Evolutionary conservation across 2,329 filamentous ascomycete genomes (phyloP), one percentile per base, ranked within the genome.

Genomic region (Colletotrichum paranaense): DNA sequence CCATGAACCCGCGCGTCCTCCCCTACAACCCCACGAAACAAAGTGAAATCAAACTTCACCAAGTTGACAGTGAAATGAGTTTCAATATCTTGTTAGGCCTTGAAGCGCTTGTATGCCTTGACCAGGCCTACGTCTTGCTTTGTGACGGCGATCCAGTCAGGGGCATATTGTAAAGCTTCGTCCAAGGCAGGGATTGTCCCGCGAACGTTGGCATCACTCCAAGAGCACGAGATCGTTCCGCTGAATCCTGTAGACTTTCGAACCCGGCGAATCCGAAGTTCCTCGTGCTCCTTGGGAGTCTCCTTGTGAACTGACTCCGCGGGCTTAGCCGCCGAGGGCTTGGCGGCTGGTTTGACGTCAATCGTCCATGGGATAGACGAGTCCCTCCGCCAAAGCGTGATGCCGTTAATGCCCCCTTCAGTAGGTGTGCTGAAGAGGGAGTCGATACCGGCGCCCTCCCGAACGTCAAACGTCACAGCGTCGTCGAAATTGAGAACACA

Each of bases 181-280:
- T 97, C 93, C 64, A 96, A 89, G 1, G 95, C 95, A 0, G 96
- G 95, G 60, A 98, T 95, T 1, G 88, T 87, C 4, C 90, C 92
- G 2, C 84, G 82, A 46, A 85, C 84, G 78, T 98, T 98, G 57
- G 90, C 92, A 84, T 99, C 97, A 78, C 93, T 95, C 95, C 95
- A 98, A 38, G 94, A 86, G 82, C 97, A 98, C 19, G 92, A 88
- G 1, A 95, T 91, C 42, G 85, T 88, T 1, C 95, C 94, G 75
- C 87, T 88, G 42, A 95, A 80, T 1, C 62, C 80, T 65, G 38
- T 73, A 78, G 22, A 16, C 81, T 82, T 66, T 80, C 77, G 49
- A 78, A 78, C 19, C 78, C 64, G 59, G 6, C 77, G 49, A 78
- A 79, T 19, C 78, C 67, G 59, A 6, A 79, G 68, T 62, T 79